A percentile compares a stretch with the other conserved stretches of the same genome.
Evolutionary conservation across 1,139 yeast genomes (phyloP).

Genomic region (Wickerhamomyces sp.): DNA sequence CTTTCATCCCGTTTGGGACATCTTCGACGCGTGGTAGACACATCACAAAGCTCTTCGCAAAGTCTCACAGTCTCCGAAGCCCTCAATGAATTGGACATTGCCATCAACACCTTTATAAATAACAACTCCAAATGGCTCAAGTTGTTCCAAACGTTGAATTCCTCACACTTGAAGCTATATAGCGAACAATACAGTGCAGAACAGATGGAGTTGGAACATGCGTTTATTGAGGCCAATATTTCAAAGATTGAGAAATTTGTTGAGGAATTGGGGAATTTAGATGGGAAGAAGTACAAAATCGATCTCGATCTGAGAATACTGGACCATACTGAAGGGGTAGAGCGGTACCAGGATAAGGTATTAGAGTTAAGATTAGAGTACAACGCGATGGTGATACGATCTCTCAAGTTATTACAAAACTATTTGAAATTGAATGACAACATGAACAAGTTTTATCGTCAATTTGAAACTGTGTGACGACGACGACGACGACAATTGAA

Average conservation of each 20-base stretch:
- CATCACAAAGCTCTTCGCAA: too few relatives aligned
- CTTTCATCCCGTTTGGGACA: too few relatives aligned
- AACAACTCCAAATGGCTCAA: conserved; percentile 4
- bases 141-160: conserved; percentile 10
- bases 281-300: conserved; percentile 1
- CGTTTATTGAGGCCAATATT: conserved; percentile 11
- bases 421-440: conserved; percentile 12
- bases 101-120: conserved; percentile 10
- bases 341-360: conserved; percentile 3
- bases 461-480: too few relatives aligned
- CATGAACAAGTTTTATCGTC: conserved; percentile 7
- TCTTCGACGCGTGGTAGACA: too few relatives aligned
- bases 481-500: too few relatives aligned
- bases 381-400: conserved; percentile 17
- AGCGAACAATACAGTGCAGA: conserved; percentile 1
- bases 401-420: conserved; percentile 19
- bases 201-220: conserved; percentile 2
- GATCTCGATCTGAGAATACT: conserved; percentile 1
- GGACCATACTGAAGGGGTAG: background rate
- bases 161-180: conserved; percentile 7
- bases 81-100: background rate
- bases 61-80: conserved; percentile 1
- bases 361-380: conserved; percentile 14
- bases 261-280: conserved; percentile 2
- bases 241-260: conserved; percentile 4